Evolutionary conservation across 164 flowering plant genomes (phyloP).

Genomic region (Aristolochia contorta): DNA sequence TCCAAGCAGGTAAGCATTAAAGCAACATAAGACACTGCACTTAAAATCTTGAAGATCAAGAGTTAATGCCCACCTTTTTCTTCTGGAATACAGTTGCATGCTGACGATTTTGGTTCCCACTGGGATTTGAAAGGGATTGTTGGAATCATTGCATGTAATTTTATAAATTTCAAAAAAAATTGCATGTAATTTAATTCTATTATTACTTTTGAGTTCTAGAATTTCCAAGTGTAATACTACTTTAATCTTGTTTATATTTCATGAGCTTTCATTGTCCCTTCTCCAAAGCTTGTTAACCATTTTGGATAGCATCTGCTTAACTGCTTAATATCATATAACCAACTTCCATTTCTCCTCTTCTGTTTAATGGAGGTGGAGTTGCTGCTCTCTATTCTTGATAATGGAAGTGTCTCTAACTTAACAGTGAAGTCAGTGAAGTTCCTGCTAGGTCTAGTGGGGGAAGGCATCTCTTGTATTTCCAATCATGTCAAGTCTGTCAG

Average conservation of each 20-base stretch:
- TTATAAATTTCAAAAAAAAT: too few relatives aligned
- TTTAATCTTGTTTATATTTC: too few relatives aligned
- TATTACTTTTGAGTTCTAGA: too few relatives aligned
- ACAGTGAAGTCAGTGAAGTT: slow-evolving; percentile 45
- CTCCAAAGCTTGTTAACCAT: background rate
- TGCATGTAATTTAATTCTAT: too few relatives aligned
- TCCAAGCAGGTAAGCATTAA: slow-evolving; percentile 22
- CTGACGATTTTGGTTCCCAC: too few relatives aligned
- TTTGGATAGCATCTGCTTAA: background rate
- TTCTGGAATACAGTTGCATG: background rate
- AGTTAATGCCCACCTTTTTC: background rate
- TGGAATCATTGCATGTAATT: too few relatives aligned
- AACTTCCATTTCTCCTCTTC: background rate
- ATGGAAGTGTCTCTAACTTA: slow-evolving; percentile 23
- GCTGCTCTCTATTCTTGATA: slow-evolving; percentile 34
- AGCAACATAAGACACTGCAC: background rate
- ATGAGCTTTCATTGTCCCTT: background rate
- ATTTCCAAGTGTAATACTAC: too few relatives aligned
- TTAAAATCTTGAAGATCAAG: background rate
- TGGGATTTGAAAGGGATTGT: too few relatives aligned
- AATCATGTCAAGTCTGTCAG: slow-evolving; percentile 13
- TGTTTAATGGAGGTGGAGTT: slow-evolving; percentile 41
- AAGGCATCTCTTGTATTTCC: slow-evolving; percentile 23
- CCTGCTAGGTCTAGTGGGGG: slow-evolving; percentile 24
- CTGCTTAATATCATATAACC: background rate